phyloP scores from a whole-genome alignment of 2,329 filamentous ascomycete genomes.

The Pseudogymnoascus sp. region DNA sequence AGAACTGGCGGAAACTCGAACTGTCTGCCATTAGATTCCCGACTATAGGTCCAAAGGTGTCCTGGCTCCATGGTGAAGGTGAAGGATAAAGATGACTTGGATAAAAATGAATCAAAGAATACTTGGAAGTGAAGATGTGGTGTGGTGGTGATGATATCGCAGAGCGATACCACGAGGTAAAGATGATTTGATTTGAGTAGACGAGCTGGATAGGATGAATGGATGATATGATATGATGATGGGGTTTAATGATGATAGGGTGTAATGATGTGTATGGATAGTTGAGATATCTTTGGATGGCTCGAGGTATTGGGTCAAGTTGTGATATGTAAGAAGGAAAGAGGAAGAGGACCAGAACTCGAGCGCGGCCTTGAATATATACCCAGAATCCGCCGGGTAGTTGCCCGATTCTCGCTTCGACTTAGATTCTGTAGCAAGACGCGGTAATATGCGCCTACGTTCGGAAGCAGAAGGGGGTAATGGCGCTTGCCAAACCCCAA shows the following conservation, averaged over 20 bases:
- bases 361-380: neutral
- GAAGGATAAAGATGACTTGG: conserved; percentile 13
- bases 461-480: neutral
- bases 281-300: neutral
- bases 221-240: neutral
- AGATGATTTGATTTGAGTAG: neutral
- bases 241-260: neutral
- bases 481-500: neutral
- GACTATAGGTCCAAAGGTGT: conserved; percentile 24
- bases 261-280: neutral
- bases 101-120: conserved; percentile 10
- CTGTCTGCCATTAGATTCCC: conserved; percentile 24
- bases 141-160: conserved; percentile 27
- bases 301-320: neutral
- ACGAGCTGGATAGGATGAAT: neutral
- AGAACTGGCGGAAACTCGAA: conserved; percentile 22
- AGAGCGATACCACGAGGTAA: neutral
- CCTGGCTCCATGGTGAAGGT: conserved; percentile 24
- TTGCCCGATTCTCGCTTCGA: neutral
- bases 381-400: neutral
- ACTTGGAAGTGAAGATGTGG: conserved; percentile 18
- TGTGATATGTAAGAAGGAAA: conserved; percentile 1
- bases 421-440: neutral
- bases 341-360: neutral
- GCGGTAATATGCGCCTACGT: neutral